Conservation (phyloP, 225 moss, liverwort and hornwort species). For the Physcomitrellopsis africana region DNA sequence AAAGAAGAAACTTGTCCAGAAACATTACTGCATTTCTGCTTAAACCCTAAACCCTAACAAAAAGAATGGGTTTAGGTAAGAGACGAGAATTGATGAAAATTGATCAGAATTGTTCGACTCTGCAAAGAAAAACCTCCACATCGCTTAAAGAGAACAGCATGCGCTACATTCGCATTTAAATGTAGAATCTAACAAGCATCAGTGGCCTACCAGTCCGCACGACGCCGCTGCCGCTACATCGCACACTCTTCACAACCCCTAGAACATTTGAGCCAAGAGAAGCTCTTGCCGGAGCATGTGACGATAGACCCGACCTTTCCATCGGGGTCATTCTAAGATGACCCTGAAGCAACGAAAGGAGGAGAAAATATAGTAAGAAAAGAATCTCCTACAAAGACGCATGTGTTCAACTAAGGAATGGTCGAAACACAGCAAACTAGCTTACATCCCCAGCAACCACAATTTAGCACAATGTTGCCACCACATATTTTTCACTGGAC, state of each 20-base stretch:
- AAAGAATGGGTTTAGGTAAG: neutral
- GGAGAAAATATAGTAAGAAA: neutral
- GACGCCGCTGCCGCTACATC: constrained; percentile 32
- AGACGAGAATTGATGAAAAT: neutral
- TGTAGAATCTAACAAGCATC: neutral
- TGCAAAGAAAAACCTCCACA: neutral
- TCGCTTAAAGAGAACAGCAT: neutral
- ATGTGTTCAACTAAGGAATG: neutral
- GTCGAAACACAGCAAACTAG: neutral
- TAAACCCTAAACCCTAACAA: constrained; percentile 27
- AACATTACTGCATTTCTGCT: neutral
- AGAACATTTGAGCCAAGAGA: constrained; percentile 23
- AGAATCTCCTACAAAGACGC: neutral
- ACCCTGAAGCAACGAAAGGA: constrained; percentile 28
- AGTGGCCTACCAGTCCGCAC: constrained; percentile 36
- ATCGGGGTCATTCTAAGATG: constrained; percentile 22
- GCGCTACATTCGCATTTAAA: neutral
- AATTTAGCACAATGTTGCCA: neutral
- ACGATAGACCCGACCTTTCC: constrained; percentile 29
- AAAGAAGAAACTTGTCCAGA: neutral
- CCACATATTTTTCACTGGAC: neutral
- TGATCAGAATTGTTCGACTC: neutral
- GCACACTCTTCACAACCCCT: constrained; percentile 35
- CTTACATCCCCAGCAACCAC: constrained; percentile 15
- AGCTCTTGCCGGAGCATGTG: constrained; percentile 25